Base-by-base conservation (phyloP, 345 rosid genomes). In the Crucihimalaya himalaica region DNA sequence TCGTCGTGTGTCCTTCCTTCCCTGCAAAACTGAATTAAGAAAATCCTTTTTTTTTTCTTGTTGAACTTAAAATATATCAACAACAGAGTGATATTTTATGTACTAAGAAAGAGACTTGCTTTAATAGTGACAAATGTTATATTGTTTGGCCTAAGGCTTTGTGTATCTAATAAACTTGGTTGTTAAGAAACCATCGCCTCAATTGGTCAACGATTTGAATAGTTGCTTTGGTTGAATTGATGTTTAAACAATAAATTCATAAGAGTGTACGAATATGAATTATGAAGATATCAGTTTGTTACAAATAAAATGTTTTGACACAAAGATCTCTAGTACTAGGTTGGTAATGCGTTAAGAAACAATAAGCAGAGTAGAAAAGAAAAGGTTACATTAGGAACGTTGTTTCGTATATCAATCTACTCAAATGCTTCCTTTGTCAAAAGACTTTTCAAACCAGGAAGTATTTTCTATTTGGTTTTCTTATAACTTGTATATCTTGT, bases 391-490 rank as follows among this genome's bases (percentile, higher is more conserved):
- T n/a, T n/a, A n/a, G n/a, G 10, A 82, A 82, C n/a, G 56, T 80
- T 55, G 80, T 75, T 28, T 69, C 89, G 3, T 79, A 80, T 58
- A 79, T 51, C 88, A 78, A 69, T 39, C 84, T 25, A 47, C 78
- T 70, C 92, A 73, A 48, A 60, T 63, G 3, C 65, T 56, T 45
- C 64, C 73, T 69, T 28, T 84, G 64, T 71, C 78, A 25, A 87
- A 78, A 83, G 95, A 89, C 74, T 67, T 72, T 42, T 74, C 63
- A 67, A 83, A 81, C 74, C 82, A 72, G 63, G 86, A 85, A 86
- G 96, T 89, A 70, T 73, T 29, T 65, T 5, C 25, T 23, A 2
- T 23, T 2, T 23, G 25, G 19, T 0, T 14, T 27, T 4, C 31
- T 25, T 15, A 15, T 7, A 14, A 16, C 28, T 5, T 55, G 2